phyloP scores from a whole-genome alignment of 1,284 basidiomycete genomes.

The Somion occarium region DNA sequence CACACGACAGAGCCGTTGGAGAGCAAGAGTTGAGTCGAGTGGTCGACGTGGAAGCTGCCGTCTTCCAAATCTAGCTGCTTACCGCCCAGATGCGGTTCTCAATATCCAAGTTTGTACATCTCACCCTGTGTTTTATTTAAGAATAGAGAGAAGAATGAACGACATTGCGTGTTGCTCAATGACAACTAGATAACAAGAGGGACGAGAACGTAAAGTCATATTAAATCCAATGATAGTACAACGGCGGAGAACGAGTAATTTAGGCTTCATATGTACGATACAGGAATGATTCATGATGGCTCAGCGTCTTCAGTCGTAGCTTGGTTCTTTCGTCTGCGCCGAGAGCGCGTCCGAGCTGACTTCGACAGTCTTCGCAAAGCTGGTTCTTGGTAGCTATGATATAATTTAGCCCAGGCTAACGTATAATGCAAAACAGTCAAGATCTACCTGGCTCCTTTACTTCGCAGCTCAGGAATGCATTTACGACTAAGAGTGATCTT shows the following conservation, averaged over 20 bases:
- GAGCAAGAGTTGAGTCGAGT: background rate
- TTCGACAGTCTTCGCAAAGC: constrained; percentile 48
- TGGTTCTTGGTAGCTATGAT: constrained; percentile 52
- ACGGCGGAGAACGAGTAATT: too few relatives aligned
- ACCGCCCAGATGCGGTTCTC: background rate
- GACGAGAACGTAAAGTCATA: background rate
- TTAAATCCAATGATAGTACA: background rate
- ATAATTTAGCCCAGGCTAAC: background rate
- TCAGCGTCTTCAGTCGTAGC: background rate
- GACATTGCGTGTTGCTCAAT: too few relatives aligned
- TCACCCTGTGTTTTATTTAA: too few relatives aligned
- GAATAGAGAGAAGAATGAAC: too few relatives aligned
- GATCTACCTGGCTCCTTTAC: constrained; percentile 33
- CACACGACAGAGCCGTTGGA: constrained; percentile 7
- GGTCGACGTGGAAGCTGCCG: background rate
- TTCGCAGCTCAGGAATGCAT: constrained; percentile 47
- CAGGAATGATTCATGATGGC: too few relatives aligned
- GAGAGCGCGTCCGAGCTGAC: constrained; percentile 52
- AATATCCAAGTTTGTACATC: too few relatives aligned
- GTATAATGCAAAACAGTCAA: background rate
- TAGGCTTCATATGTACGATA: too few relatives aligned
- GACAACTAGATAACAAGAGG: too few relatives aligned
- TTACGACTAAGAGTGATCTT: constrained; percentile 60
- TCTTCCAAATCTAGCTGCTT: background rate
- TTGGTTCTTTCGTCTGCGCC: constrained; percentile 35